These are phyloP conservation scores for Aspergillus ochraceoroseus DNA, from an alignment of 2,329 filamentous ascomycete species.

Conservation along the genomic window DNA sequence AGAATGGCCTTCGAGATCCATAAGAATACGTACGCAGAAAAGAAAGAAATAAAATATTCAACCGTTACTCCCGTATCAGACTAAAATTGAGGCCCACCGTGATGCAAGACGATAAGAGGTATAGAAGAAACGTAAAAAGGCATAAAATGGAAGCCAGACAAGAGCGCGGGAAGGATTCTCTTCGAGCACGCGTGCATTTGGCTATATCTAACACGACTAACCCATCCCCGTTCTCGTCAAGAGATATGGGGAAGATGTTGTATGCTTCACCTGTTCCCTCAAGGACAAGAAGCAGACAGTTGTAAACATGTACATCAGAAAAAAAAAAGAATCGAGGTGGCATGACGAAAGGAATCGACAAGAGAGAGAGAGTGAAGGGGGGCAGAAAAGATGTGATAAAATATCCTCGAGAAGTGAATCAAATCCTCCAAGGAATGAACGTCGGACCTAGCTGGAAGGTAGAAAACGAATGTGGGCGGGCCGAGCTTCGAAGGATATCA, in stretches of 20 bases:
- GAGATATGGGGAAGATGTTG: slow-evolving; percentile 1
- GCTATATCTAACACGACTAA: not conserved
- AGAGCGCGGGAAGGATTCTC: too few species aligned
- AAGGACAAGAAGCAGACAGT: slow-evolving; percentile 1
- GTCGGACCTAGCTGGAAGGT: slow-evolving; percentile 3
- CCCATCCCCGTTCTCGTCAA: slow-evolving; percentile 1
- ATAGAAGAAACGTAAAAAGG: too few species aligned
- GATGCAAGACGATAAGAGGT: too few species aligned
- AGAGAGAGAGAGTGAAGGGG: not conserved
- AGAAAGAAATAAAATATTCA: too few species aligned
- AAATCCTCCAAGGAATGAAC: not conserved
- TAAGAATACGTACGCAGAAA: too few species aligned
- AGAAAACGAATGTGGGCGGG: slow-evolving; percentile 2
- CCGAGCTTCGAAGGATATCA: slow-evolving; percentile 2
- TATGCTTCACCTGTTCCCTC: not conserved
- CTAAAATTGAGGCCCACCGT: too few species aligned
- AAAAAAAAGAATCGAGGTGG: not conserved
- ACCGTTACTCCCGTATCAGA: too few species aligned
- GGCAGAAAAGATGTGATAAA: slow-evolving; percentile 7
- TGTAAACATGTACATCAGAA: slow-evolving; percentile 8
- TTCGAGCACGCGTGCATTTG: too few species aligned
- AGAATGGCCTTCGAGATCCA: too few species aligned
- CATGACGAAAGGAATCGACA: slow-evolving; percentile 3
- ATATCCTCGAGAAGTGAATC: slow-evolving; percentile 12
- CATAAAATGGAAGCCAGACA: too few species aligned